phyloP scores from a whole-genome alignment of 2,329 filamentous ascomycete genomes.

The Pyrenophora seminiperda region DNA sequence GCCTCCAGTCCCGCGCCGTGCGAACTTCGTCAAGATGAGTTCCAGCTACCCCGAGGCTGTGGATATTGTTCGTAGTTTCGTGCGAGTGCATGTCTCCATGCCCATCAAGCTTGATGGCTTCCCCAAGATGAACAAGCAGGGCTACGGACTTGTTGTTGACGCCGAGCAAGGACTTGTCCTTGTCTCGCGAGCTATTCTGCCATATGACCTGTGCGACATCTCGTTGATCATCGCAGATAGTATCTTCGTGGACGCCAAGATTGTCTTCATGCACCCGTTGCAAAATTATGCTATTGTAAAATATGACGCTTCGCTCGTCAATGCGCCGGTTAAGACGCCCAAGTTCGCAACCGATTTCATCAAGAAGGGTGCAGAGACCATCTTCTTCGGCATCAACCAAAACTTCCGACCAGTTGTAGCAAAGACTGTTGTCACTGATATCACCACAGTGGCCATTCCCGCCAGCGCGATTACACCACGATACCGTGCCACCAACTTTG shows the following conservation, averaged over 20 bases:
- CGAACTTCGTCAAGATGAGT: slow-evolving; percentile 90
- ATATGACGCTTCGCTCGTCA: slow-evolving; percentile 91
- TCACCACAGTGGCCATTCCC: slow-evolving; percentile 94
- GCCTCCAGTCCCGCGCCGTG: slow-evolving; percentile 73
- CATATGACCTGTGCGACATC: slow-evolving; percentile 96
- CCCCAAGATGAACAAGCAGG: slow-evolving; percentile 89
- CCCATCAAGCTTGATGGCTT: slow-evolving; percentile 98
- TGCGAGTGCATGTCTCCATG: slow-evolving; percentile 90
- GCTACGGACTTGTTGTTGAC: slow-evolving; percentile 96
- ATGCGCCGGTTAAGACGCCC: slow-evolving; percentile 89
- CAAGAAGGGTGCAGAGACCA: slow-evolving; percentile 90
- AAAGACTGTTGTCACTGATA: slow-evolving; percentile 93
- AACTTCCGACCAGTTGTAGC: slow-evolving; percentile 92
- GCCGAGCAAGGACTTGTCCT: slow-evolving; percentile 94
- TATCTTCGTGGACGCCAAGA: slow-evolving; percentile 90
- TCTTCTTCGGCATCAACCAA: slow-evolving; percentile 98
- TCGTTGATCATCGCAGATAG: slow-evolving; percentile 96
- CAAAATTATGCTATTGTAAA: slow-evolving; percentile 97
- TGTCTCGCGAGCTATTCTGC: slow-evolving; percentile 91
- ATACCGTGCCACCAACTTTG: slow-evolving; percentile 93
- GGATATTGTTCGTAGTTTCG: slow-evolving; percentile 91
- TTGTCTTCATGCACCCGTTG: slow-evolving; percentile 92
- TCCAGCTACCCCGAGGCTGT: slow-evolving; percentile 88
- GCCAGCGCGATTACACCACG: slow-evolving; percentile 89
- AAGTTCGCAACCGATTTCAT: slow-evolving; percentile 80